Conservation (phyloP, 1,139 yeast species). For the Geotrichum carabidarum region DNA sequence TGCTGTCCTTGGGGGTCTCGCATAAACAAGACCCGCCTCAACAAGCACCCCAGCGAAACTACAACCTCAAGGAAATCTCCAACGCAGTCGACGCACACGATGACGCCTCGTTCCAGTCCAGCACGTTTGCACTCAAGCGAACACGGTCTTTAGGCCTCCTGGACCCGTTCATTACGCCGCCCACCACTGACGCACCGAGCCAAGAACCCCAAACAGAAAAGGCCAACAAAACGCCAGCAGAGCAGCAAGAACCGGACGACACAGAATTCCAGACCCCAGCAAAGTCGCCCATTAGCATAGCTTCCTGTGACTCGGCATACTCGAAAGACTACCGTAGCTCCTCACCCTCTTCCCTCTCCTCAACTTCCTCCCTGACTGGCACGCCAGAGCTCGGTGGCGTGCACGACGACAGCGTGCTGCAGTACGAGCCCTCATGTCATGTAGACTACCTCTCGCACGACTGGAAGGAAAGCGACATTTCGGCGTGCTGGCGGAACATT, state of each 20-base stretch:
- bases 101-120: constrained; percentile 63
- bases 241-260: constrained; percentile 4
- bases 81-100: constrained; percentile 62
- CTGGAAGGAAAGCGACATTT: constrained; percentile 92
- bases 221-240: background rate
- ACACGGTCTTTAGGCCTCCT: constrained; percentile 78
- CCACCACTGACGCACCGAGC: constrained; percentile 22
- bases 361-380: constrained; percentile 22
- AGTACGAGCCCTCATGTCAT: constrained; percentile 76
- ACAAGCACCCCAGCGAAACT: constrained; percentile 7
- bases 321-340: background rate
- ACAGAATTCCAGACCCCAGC: background rate
- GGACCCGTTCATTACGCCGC: constrained; percentile 56
- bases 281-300: background rate
- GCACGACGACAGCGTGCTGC: constrained; percentile 77
- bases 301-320: background rate
- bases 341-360: constrained; percentile 10
- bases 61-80: constrained; percentile 26
- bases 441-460: constrained; percentile 92
- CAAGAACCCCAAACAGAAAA: background rate
- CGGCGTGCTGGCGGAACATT: constrained; percentile 92
- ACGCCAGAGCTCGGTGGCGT: constrained; percentile 39
- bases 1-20: background rate
- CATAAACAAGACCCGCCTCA: background rate
- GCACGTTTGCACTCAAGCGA: constrained; percentile 71